Base-by-base conservation (phyloP, 139 green algal species). In the Chlamydomonas incerta region DNA sequence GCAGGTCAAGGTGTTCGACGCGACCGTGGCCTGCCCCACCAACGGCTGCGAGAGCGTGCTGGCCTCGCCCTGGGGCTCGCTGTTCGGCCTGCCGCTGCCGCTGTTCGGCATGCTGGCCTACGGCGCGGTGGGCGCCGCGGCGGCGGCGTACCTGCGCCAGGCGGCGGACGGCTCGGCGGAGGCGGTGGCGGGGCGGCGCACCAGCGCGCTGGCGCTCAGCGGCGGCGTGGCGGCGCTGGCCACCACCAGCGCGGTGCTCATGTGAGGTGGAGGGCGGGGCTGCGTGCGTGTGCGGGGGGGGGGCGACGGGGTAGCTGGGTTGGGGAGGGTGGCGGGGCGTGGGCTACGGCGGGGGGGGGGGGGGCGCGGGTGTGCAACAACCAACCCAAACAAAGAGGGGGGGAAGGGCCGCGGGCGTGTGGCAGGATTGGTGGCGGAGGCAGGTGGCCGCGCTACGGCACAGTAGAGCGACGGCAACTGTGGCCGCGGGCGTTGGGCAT, bases 41-140 rank as follows among this genome's bases (percentile, higher is more conserved):
- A 83, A 81, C 26, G 93, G 91, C 66, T 98, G 96, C 80, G 91
- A 92, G 29, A 90, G 92, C 47, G 92, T 98, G 29, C 91, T 98
- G 0, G 92, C 66, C 83, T 95, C 89, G 75, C 71, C 82, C 23
- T 98, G 97, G 71, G 92, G 91, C 26, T 79, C 81, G 47, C 89
- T 98, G 6, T 95, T 95, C 71, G 94, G 94, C 24, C 28, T 95
- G 34, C 96, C 96, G 29, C 89, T 98, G 69, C 84, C 95, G 0
- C 55, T 92, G 1, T 90, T 95, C 33, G 95, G 95, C 31, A 80
- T 92, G 31, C 57, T 92, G 8, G 90, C 93, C 0, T 98, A 98
- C 69, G 87, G 71, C 37, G 71, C 82, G 17, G 90, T 97, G 41
- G 90, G 87, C 47, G 85, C 47, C 0, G 74, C 95, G 33, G 85